Evolutionary conservation across 352 stramenopile species (phyloP), one percentile per base, ranked within the genome.

Genomic region (Pythium monospermum): DNA sequence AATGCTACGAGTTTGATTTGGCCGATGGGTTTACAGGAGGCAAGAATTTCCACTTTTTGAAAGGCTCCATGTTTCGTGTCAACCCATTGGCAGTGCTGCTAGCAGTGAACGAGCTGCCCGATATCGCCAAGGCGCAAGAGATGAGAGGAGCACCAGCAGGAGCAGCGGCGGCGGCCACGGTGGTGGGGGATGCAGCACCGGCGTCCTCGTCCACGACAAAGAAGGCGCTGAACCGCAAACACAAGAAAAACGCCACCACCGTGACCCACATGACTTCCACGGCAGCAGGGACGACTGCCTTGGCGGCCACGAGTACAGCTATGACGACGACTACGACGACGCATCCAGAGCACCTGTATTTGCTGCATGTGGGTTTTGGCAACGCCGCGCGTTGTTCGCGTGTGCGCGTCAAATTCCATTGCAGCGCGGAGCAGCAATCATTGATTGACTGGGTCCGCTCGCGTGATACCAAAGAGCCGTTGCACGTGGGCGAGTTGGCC

Each of bases 401-500:
- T 7, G 10, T 85, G 26, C 66, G 73, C 33, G 65, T 80, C 11
- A 67, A 69, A 45, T 87, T 86, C 27, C 62, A 63, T 15, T 89
- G 75, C 49, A 75, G 65, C 23, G 18, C 42, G 23, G 48, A 72
- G 13, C 75, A 89, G 39, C 52, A 64, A 1, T 67, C 35, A 16
- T 27, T 87, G 48, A 28, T 89, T 7, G 71, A 89, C 30, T 89
- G 75, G 75, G 48, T 87, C 1, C 75, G 73, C 45, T 49, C 31
- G 57, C 42, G 25, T 38, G 47, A 50, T 6, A 59, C 35, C 16
- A 30, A 7, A 0, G 49, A 69, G 12, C 23, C 42, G 0, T 71
- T 83, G 45, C 46, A 63, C n/a, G 61, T 65, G 18, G 51, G 59
- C 3, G 64, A 76, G 19, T 38, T 83, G 18, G 50, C 44, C 27